phyloP scores from a whole-genome alignment of 202 grass and related monocot genomes.

The Schoenoplectus tabernaemontani region DNA sequence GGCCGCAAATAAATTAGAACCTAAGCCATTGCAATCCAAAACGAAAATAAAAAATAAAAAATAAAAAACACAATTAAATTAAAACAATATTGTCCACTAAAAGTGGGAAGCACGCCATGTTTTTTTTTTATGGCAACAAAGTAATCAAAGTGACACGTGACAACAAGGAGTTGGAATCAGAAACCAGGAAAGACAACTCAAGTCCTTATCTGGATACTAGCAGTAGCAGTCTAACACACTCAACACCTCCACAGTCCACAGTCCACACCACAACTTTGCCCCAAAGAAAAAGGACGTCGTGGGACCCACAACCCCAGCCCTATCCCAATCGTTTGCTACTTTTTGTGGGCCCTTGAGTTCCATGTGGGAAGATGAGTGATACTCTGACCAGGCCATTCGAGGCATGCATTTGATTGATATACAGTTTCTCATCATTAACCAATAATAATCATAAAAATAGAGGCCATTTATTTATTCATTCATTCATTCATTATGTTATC shows the following conservation, averaged over 20 bases:
- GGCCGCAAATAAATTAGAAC: neutral
- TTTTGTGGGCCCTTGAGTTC: neutral
- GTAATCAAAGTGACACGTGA: neutral
- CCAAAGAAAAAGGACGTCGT: neutral
- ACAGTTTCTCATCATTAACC: neutral
- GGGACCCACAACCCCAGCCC: neutral
- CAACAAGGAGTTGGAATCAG: neutral
- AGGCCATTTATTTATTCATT: neutral
- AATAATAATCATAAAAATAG: neutral
- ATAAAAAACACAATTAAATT: neutral
- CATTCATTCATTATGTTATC: too few species aligned
- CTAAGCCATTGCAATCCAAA: neutral
- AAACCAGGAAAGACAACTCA: conserved; percentile 1
- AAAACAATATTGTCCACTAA: neutral
- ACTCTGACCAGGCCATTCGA: neutral
- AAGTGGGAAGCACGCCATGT: conserved; percentile 6
- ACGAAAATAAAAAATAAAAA: neutral
- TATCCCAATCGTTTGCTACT: neutral
- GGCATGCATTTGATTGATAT: neutral
- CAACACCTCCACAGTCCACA: neutral
- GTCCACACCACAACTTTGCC: conserved; percentile 20
- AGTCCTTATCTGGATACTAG: conserved; percentile 20
- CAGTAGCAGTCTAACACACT: neutral
- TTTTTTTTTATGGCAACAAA: neutral
- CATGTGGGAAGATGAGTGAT: neutral